Evolutionary conservation across 2,329 filamentous ascomycete species (phyloP).

Genomic region (Zopfia rhizophila): DNA sequence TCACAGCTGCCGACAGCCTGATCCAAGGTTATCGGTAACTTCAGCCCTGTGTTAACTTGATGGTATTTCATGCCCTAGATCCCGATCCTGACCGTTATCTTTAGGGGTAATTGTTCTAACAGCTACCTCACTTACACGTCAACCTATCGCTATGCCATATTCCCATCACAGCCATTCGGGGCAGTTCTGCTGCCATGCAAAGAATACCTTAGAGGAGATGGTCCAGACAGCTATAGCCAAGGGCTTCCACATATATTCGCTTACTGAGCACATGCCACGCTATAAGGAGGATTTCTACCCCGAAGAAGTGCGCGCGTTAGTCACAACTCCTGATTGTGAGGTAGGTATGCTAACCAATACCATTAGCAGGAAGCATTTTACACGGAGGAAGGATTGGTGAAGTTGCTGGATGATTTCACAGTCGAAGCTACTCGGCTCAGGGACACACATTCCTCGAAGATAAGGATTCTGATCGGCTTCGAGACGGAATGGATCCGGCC

Average conservation of each 20-base stretch:
- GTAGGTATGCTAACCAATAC: constrained; percentile 18
- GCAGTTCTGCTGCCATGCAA: constrained; percentile 91
- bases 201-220: constrained; percentile 84
- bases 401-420: constrained; percentile 77
- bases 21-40: too few relatives aligned
- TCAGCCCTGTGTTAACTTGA: too few relatives aligned
- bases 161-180: constrained; percentile 98
- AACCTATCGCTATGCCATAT: constrained; percentile 78
- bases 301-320: constrained; percentile 73
- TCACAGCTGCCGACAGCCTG: too few relatives aligned
- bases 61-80: too few relatives aligned
- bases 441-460: constrained; percentile 72
- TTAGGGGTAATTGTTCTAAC: too few relatives aligned
- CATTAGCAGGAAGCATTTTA: constrained; percentile 30
- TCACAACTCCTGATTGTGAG: background rate
- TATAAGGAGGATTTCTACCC: constrained; percentile 85
- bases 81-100: too few relatives aligned
- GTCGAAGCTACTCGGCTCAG: constrained; percentile 79
- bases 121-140: background rate
- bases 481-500: constrained; percentile 92
- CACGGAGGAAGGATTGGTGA: constrained; percentile 43
- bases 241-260: constrained; percentile 82
- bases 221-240: constrained; percentile 80
- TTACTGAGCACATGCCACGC: constrained; percentile 97
- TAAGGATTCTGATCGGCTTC: constrained; percentile 87